Evolutionary conservation across 2,329 filamentous ascomycete species (phyloP).

Genomic region (Cordyceps cicadae): DNA sequence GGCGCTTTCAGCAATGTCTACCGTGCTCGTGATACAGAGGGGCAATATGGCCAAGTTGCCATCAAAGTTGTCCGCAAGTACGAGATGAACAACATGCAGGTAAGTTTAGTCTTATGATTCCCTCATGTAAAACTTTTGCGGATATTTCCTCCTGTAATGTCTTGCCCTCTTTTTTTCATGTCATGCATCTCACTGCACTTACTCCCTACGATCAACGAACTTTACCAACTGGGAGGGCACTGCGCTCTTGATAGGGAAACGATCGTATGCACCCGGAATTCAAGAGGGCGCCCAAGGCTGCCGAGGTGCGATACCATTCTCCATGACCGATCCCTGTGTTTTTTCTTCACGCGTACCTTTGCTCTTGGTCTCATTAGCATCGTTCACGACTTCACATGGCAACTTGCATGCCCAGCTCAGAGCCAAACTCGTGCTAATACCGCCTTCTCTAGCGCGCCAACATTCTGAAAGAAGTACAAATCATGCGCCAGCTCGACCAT

Average conservation of each 20-base stretch:
- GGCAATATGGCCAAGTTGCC: constrained; percentile 70
- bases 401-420: neutral
- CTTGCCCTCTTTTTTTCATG: neutral
- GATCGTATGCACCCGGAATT: constrained; percentile 93
- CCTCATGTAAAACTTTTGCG: constrained; percentile 16
- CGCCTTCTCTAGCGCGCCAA: constrained; percentile 68
- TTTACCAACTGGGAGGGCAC: constrained; percentile 47
- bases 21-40: constrained; percentile 67
- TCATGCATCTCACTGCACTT: neutral
- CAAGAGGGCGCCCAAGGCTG: constrained; percentile 87
- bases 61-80: constrained; percentile 99
- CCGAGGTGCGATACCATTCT: constrained; percentile 73
- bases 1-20: constrained; percentile 99
- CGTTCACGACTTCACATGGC: neutral
- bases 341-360: constrained; percentile 12
- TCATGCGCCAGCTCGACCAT: constrained; percentile 95
- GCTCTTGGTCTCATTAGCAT: neutral
- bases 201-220: constrained; percentile 18
- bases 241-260: constrained; percentile 59
- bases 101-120: constrained; percentile 47
- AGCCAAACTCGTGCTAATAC: constrained; percentile 20
- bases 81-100: constrained; percentile 98
- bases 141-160: neutral
- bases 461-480: constrained; percentile 96
- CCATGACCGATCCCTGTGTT: constrained; percentile 22